Percentiles rank a stretch among this genome's conserved stretches.
phyloP scores from a whole-genome alignment of 1,284 basidiomycete genomes.

The Cryptococcus maquisensis region DNA sequence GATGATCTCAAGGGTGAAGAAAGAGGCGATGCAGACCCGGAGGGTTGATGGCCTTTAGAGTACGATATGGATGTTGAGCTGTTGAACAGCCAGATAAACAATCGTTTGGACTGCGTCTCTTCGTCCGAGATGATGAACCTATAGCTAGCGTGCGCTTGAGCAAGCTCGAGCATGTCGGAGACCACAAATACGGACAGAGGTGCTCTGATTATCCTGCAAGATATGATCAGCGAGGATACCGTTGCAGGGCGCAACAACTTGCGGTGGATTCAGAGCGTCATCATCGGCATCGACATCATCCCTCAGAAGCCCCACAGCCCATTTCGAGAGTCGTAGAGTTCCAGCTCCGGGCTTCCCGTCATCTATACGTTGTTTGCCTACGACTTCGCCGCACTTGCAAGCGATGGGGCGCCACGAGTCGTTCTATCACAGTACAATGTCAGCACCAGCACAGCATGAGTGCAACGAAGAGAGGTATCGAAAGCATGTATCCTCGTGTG shows the following conservation, averaged over 20 bases:
- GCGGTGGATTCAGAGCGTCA: neutral
- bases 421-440: conserved; percentile 19
- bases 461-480: neutral
- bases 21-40: conserved; percentile 4
- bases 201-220: conserved; percentile 57
- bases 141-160: conserved; percentile 82
- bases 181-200: conserved; percentile 78
- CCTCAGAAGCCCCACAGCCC: conserved; percentile 69
- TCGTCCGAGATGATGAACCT: conserved; percentile 80
- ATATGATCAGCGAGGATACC: neutral
- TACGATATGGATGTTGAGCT: conserved; percentile 74
- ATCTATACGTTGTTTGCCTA: conserved; percentile 60
- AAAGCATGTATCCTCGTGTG: conserved; percentile 45
- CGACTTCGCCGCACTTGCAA: conserved; percentile 71
- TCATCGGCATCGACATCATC: conserved; percentile 51
- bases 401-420: conserved; percentile 63
- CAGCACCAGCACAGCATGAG: conserved; percentile 23
- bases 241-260: too few relatives aligned
- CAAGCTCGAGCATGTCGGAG: conserved; percentile 79
- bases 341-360: conserved; percentile 43
- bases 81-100: conserved; percentile 80
- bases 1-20: conserved; percentile 4
- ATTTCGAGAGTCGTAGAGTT: conserved; percentile 64
- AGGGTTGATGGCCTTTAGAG: conserved; percentile 10
- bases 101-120: conserved; percentile 59